These are phyloP conservation scores for Chlorophyllum brunneum DNA, from an alignment of 768 basidiomycete species.

Conservation along the genomic window DNA sequence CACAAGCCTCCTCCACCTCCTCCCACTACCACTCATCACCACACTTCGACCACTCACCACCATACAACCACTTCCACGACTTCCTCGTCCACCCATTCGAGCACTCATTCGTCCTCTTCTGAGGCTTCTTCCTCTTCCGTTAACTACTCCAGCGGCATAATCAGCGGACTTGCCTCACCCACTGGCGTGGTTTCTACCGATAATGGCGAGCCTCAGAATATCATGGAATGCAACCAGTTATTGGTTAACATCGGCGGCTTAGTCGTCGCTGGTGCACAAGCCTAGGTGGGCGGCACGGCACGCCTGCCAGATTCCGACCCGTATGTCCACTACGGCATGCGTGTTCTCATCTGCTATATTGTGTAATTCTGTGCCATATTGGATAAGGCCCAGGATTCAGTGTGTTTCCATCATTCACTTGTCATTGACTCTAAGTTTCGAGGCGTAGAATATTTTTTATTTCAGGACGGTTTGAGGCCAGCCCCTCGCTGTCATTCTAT, in stretches of 20 bases:
- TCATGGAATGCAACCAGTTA: slow-evolving; percentile 24
- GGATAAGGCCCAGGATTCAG: not conserved
- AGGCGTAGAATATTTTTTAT: not conserved
- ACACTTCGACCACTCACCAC: not conserved
- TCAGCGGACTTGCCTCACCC: slow-evolving; percentile 8
- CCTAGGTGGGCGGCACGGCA: not conserved
- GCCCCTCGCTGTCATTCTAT: not conserved
- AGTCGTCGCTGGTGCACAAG: slow-evolving; percentile 22
- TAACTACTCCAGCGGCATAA: not conserved
- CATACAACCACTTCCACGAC: slow-evolving; percentile 10
- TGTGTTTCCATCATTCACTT: not conserved
- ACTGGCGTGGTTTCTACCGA: slow-evolving; percentile 20
- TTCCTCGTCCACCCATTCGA: slow-evolving; percentile 7
- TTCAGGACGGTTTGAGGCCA: not conserved
- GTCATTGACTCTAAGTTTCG: too few relatives aligned
- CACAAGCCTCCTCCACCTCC: slow-evolving; percentile 21
- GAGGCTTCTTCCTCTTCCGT: not conserved
- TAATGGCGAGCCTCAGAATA: slow-evolving; percentile 24
- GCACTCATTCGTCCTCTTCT: not conserved
- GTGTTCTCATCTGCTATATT: too few relatives aligned
- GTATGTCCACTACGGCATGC: not conserved
- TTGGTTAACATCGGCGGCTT: slow-evolving; percentile 31
- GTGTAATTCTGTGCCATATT: not conserved
- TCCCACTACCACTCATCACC: slow-evolving; percentile 23
- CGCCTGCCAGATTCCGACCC: not conserved